Evolutionary conservation across 768 basidiomycete genomes (phyloP), one percentile per base, ranked within the genome.

Genomic region (Naganishia friedmannii): DNA sequence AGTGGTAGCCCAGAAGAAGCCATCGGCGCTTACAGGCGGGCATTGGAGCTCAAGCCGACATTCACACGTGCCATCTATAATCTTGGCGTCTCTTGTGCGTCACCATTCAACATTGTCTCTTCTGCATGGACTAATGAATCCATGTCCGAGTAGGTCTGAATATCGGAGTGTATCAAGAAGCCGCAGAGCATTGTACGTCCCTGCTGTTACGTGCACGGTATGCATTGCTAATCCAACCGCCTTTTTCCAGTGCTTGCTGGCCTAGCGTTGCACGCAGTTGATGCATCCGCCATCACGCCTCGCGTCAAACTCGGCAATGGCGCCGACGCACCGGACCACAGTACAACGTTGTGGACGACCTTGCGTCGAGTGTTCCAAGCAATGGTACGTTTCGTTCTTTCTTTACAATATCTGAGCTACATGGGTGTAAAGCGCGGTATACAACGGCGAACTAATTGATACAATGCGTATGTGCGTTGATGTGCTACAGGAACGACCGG

Each of bases 31-130:
- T 96, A 99, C 79, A 86, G 90, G 70, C 88, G 93, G 79, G 96
- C 96, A 0, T 85, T 99, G 29, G 88, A 88, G 76, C 83, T 97
- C 56, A 87, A 93, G 46, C 96, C 96, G 31, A 94, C 93, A 0
- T 99, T 96, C 79, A 98, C 96, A 0, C 88, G 96, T 13, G 96
- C 94, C 12, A 91, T 97, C 28, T 97, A 95, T 78, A 99, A 99
- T 76, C 91, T 99, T 42, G 96, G 94, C 53, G 96, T 99, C 31
- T 93, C 94, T 26, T 99, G 93, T 93, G 77, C 75, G 91, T 86
- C 3, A 48, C 56, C 10, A 15, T 42, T 48, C 32, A 31, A 57
- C 69, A 12, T 54, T 53, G 65, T 48, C 73, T n/a, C 28, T 70
- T 4, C 3, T 26, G n/a, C 3, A 26, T 13, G 45, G 6, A 51